A percentile compares a stretch with the other conserved stretches of the same genome.
Evolutionary conservation across 139 green algal species (phyloP).

Genomic region (Bryopsis sp.): DNA sequence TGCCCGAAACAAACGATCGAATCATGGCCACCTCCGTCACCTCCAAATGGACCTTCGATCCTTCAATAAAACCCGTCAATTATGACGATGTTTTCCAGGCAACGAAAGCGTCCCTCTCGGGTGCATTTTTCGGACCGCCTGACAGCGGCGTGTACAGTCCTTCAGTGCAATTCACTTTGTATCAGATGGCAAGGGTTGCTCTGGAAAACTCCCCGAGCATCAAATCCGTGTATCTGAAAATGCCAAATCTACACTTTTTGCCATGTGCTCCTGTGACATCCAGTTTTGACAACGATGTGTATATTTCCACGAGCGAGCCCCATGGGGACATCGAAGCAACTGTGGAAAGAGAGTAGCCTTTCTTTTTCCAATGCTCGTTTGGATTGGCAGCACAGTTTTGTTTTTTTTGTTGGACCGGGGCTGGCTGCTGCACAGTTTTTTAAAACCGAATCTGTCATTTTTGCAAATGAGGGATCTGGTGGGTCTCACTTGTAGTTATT

Average conservation of each 20-base stretch:
- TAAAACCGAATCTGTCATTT: too few species aligned
- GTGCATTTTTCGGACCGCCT: conserved; percentile 75
- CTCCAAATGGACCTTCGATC: conserved; percentile 77
- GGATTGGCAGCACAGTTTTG: too few species aligned
- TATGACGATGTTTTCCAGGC: conserved; percentile 40
- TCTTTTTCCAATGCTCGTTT: too few species aligned
- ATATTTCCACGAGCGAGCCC: conserved; percentile 84
- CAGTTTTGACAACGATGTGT: conserved; percentile 90
- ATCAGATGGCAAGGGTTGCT: conserved; percentile 61
- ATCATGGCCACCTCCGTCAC: conserved; percentile 83
- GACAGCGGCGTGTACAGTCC: conserved; percentile 76
- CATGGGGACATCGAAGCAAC: conserved; percentile 83
- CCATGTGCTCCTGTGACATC: conserved; percentile 53
- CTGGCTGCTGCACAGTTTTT: too few species aligned
- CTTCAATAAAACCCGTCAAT: conserved; percentile 19
- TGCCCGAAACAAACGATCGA: conserved; percentile 73
- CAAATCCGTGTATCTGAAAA: conserved; percentile 8
- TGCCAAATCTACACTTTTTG: conserved; percentile 97
- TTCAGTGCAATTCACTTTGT: conserved; percentile 87
- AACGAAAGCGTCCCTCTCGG: conserved; percentile 29
- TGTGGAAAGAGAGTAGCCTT: conserved; percentile 38
- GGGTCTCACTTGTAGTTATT: too few species aligned
- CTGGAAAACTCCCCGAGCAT: conserved; percentile 47
- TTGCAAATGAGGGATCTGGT: too few species aligned
- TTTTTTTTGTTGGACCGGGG: too few species aligned